phyloP scores from a whole-genome alignment of 2,329 filamentous ascomycete species.

The Penicillium sp. region DNA sequence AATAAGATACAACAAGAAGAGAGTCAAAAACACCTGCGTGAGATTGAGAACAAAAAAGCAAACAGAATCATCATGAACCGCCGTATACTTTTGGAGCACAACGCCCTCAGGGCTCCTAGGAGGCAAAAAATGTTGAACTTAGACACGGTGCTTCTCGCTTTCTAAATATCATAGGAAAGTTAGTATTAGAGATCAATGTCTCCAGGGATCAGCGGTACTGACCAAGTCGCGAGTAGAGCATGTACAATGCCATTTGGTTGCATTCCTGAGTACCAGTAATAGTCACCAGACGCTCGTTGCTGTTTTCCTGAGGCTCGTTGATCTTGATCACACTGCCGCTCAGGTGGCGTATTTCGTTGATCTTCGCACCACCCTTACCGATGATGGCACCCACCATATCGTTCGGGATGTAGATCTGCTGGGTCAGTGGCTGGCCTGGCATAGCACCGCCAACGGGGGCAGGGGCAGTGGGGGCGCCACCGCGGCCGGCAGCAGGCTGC shows the following conservation, averaged over 20 bases:
- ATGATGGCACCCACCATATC: conserved; percentile 99
- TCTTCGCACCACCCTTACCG: conserved; percentile 97
- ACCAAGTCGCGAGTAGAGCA: conserved; percentile 98
- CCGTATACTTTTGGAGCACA: conserved; percentile 32
- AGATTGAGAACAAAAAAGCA: conserved; percentile 19
- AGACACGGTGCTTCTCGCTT: conserved; percentile 76
- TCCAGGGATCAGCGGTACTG: conserved; percentile 23
- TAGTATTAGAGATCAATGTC: too few relatives aligned
- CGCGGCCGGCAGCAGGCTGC: conserved; percentile 63
- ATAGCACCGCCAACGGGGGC: conserved; percentile 72
- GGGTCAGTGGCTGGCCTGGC: conserved; percentile 83
- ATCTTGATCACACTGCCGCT: conserved; percentile 99
- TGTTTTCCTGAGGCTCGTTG: conserved; percentile 98
- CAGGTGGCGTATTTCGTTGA: conserved; percentile 97
- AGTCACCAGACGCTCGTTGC: conserved; percentile 95
- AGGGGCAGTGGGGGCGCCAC: conserved; percentile 67
- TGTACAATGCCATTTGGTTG: conserved; percentile 99
- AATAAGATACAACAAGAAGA: conserved; percentile 42
- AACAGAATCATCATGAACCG: conserved; percentile 30
- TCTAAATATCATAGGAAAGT: conserved; percentile 51
- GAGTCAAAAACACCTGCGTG: conserved; percentile 20
- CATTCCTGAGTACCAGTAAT: conserved; percentile 97
- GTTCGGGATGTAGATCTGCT: conserved; percentile 99
- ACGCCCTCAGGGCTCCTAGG: conserved; percentile 13
- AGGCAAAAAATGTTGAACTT: conserved; percentile 20